Base-by-base conservation (phyloP, 306 rosid genomes). In the Sophora flavescens region DNA sequence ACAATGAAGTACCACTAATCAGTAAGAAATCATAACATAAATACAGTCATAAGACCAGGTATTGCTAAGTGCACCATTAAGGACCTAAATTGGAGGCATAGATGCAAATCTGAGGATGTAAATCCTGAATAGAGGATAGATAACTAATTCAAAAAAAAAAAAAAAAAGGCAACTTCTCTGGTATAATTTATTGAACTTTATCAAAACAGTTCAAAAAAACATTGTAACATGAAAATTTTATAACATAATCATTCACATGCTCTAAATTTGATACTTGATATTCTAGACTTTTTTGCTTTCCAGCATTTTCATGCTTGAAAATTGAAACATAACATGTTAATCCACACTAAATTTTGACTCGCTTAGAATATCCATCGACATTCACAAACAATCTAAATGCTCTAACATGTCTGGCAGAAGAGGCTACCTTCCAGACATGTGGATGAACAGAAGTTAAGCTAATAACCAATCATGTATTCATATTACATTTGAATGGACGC, bases 21-120 rank as follows among this genome's bases (percentile, higher is more conserved):
- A 38, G 33, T 45, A 65, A 68, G 52, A 76, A 47, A 72, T 30
- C 35, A 75, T 42, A 50, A 83, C 50, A 74, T 56, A 70, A 18
- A 67, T 22, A 22, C 22, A 66, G 44, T 61, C 47, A 28, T 47
- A 26, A 53, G 53, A 41, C 62, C 5, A 65, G 60, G 36, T 39
- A 68, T 5, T 4, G 57, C 32, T 52, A 72, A 72, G 30, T 42
- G 63, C 51, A 78, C 26, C 38, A 64, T 63, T 36, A 72, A 58
- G 30, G 77, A 48, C 71, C 47, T 78, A 35, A 78, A 22, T 26
- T 78, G 41, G 63, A 45, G 53, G 47, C 6, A 14, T 60, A 12
- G 18, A 64, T 26, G 8, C 45, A 38, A 36, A 62, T 11, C 51
- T 10, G 12, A 67, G 39, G 5, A 63, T 39, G 52, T 53, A 63